Conservation (phyloP, 176 grass and related monocot species). For the Oryza coarctata region DNA sequence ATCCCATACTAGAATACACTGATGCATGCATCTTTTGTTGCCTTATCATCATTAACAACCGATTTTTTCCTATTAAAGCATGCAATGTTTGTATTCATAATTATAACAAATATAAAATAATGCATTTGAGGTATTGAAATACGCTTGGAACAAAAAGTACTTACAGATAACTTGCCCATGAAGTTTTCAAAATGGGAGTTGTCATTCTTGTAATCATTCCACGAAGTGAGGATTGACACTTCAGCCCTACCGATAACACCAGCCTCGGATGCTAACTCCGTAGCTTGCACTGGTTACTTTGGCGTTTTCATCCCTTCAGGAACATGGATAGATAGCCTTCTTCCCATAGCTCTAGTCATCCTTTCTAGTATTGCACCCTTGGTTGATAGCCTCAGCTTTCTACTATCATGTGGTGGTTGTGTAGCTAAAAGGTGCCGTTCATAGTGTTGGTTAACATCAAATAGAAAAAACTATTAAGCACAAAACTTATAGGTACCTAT, state of each 20-base stretch:
- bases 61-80: no score
- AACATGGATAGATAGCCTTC: background rate
- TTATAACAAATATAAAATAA: no score
- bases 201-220: background rate
- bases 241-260: background rate
- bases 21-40: no score
- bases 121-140: no score
- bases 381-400: background rate
- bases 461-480: no score
- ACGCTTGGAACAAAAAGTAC: background rate
- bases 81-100: no score
- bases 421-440: background rate
- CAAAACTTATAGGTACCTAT: no score
- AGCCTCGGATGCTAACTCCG: background rate
- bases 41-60: no score
- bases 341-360: background rate
- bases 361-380: background rate
- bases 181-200: background rate
- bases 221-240: background rate
- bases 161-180: background rate
- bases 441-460: no score
- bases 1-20: no score
- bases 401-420: background rate
- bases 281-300: background rate
- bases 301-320: background rate